Base-by-base conservation (phyloP, 176 grass and related monocot species). In the Oryza officinalis region DNA sequence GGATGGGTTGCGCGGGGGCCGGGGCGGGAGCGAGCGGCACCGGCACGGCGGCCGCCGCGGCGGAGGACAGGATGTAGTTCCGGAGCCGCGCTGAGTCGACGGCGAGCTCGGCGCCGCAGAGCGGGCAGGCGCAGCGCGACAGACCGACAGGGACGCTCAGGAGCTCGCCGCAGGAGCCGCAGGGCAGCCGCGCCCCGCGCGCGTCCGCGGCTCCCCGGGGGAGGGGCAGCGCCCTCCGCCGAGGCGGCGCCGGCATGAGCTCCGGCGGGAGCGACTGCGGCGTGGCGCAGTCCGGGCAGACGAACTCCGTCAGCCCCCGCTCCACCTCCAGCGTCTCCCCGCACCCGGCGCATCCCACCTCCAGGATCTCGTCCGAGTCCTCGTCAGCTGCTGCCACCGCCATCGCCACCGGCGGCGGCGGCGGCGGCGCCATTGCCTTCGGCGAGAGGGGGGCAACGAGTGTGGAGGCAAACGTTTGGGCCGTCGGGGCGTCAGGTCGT, bases 211-310 rank as follows among this genome's bases (percentile, higher is more conserved):
- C 35, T 5, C 45, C 52, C 81, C 77, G 2, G 86, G 86, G 86
- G 0, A 88, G 81, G 15, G 63, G 77, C 65, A 80, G 41, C 18
- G 77, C 77, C 77, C 43, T 80, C 47, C 15, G 13, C 47, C 47
- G 14, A 4, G 47, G 47, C 3, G 54, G 91, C 44, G 75, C 27
- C 6, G 85, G 81, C 85, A 93, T 88, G 76, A 93, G 91, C 44
- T 93, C 91, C 18, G 81, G 91, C 12, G 91, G 85, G 2, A 93
- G 91, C 41, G 80, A 61, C 64, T 93, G 88, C 60, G 84, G 80
- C 40, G 72, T 90, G 32, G 49, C 71, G 81, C 91, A 93, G 66
- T 90, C 85, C 10, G 91, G 88, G 54, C 91, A 93, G 81, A 80
- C 77, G 63, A 80, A 80, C 40, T 80, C 77, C 27, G 3, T 86